Conservation (phyloP, 75 land plant species). For the Larix kaempferi region DNA sequence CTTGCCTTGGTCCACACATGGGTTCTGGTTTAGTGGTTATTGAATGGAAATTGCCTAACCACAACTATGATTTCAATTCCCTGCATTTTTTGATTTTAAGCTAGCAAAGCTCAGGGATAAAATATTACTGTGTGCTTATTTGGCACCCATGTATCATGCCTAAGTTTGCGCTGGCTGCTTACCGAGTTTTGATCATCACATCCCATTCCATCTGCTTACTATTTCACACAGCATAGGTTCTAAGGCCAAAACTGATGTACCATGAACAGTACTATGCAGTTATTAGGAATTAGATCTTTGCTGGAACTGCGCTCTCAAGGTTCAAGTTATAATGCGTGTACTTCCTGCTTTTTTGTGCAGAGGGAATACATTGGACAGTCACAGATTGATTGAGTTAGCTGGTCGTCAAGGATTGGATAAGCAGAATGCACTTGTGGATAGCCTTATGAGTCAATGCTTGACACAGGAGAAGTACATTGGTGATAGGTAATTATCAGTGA, state of each 20-base stretch:
- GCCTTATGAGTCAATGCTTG: conserved; percentile 27
- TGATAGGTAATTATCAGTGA: conserved; percentile 18
- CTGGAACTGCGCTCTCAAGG: background rate
- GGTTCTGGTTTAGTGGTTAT: background rate
- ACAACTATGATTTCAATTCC: background rate
- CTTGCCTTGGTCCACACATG: background rate
- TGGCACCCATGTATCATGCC: too few relatives aligned
- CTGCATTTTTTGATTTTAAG: too few relatives aligned
- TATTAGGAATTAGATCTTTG: background rate
- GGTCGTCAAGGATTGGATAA: conserved; percentile 34
- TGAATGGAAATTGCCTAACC: background rate
- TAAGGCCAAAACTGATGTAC: too few relatives aligned
- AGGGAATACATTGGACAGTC: conserved; percentile 42
- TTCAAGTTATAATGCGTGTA: background rate
- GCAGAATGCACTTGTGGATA: conserved; percentile 36
- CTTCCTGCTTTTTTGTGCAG: conserved; percentile 10
- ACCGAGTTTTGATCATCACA: too few relatives aligned
- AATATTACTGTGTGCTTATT: too few relatives aligned
- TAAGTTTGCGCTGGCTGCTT: too few relatives aligned
- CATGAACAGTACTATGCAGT: background rate
- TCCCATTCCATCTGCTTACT: too few relatives aligned
- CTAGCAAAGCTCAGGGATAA: too few relatives aligned
- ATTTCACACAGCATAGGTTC: too few relatives aligned
- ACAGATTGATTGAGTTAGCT: conserved; percentile 40
- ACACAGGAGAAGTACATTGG: conserved; percentile 42